Evolutionary conservation across 2,329 filamentous ascomycete genomes (phyloP).

Genomic region (Exutisphaerella laricina): DNA sequence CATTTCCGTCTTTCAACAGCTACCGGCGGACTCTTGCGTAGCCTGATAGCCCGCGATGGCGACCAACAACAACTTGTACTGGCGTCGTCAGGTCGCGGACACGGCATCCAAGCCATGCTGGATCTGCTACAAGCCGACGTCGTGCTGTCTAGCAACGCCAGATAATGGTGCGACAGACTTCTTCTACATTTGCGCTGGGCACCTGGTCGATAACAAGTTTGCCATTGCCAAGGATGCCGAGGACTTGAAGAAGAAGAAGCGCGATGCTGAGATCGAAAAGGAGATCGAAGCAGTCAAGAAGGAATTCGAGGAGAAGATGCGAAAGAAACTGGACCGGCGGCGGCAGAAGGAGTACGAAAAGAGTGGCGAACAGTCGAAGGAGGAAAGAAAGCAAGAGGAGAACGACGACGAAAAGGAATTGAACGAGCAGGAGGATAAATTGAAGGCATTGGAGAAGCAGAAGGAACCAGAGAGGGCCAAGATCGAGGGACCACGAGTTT

Average conservation of each 20-base stretch:
- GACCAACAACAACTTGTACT: constrained; percentile 69
- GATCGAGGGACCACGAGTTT: constrained; percentile 67
- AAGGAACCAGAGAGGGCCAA: constrained; percentile 59
- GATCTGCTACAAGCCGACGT: constrained; percentile 84
- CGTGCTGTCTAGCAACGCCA: constrained; percentile 27
- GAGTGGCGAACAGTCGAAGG: constrained; percentile 58
- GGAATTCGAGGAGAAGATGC: constrained; percentile 46
- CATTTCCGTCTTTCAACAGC: constrained; percentile 18
- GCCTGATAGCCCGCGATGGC: constrained; percentile 21
- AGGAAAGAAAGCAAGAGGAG: constrained; percentile 70
- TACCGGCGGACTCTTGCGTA: too few relatives aligned
- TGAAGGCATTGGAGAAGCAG: constrained; percentile 39
- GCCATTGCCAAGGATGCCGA: constrained; percentile 68
- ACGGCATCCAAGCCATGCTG: constrained; percentile 77
- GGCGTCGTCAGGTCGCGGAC: constrained; percentile 80
- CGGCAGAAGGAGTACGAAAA: constrained; percentile 39
- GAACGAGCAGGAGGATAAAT: constrained; percentile 39
- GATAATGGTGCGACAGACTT: constrained; percentile 47
- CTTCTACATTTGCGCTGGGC: constrained; percentile 81
- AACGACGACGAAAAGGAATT: constrained; percentile 47
- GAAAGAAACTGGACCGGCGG: constrained; percentile 39
- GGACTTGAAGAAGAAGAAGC: constrained; percentile 50
- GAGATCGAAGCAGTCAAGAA: constrained; percentile 47
- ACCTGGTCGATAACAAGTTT: constrained; percentile 79
- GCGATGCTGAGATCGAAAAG: constrained; percentile 43